Evolutionary conservation across 768 basidiomycete species (phyloP).

Genomic region (Trametopsis cervina): DNA sequence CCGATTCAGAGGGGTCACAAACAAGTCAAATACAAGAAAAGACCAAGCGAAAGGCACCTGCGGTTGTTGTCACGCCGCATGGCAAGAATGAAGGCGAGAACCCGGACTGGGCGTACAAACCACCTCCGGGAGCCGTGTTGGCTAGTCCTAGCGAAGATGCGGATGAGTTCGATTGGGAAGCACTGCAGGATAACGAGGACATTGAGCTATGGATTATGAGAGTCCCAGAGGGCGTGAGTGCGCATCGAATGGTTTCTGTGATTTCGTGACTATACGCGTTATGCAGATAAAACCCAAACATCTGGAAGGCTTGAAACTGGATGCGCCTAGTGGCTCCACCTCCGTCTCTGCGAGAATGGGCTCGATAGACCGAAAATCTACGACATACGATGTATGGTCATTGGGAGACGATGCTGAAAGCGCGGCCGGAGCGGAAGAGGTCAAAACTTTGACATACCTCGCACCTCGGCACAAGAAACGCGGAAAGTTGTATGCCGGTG

Average conservation of each 20-base stretch:
- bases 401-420: constrained; percentile 37
- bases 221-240: constrained; percentile 57
- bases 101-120: constrained; percentile 52
- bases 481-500: constrained; percentile 55
- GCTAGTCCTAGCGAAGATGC: constrained; percentile 40
- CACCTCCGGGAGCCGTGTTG: constrained; percentile 44
- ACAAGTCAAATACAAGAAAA: constrained; percentile 25
- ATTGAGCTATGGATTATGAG: constrained; percentile 68
- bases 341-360: constrained; percentile 39
- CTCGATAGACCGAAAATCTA: constrained; percentile 43
- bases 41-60: constrained; percentile 10
- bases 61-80: constrained; percentile 15
- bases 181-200: constrained; percentile 44
- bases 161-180: constrained; percentile 61
- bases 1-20: constrained; percentile 13
- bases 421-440: constrained; percentile 52
- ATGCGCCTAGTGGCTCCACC: constrained; percentile 29
- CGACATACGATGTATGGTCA: constrained; percentile 61
- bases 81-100: constrained; percentile 49
- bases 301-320: constrained; percentile 45
- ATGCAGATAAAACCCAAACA: constrained; percentile 59
- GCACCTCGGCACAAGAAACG: constrained; percentile 56
- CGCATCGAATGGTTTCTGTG: not conserved
- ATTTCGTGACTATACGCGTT: not conserved
- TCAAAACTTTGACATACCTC: constrained; percentile 52